phyloP scores from a whole-genome alignment of 73 alveolate species.

The Paramecium octaurelia region DNA sequence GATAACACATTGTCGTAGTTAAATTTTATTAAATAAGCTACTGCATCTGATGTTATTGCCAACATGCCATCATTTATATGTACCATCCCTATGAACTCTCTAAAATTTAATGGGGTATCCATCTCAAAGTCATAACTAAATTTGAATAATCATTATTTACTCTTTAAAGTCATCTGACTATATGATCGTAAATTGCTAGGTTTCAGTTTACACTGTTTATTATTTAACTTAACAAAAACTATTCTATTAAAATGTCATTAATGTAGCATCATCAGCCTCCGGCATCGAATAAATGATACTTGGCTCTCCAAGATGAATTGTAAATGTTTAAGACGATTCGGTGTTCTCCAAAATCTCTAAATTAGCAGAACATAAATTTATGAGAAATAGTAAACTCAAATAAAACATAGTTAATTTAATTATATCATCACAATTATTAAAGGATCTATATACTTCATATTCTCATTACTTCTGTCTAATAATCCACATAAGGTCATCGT shows the following conservation, averaged over 20 bases:
- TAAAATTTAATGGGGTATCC: conserved; percentile 14
- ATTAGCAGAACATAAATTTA: neutral
- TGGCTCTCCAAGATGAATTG: neutral
- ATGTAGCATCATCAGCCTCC: neutral
- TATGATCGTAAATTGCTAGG: neutral
- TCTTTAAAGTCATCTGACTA: neutral
- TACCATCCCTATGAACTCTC: conserved; percentile 17
- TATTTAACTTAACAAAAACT: neutral
- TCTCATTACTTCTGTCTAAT: too few relatives aligned
- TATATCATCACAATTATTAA: neutral
- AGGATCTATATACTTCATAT: neutral
- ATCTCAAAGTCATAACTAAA: neutral
- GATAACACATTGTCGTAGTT: neutral
- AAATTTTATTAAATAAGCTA: neutral
- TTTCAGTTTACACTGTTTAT: neutral
- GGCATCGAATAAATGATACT: neutral
- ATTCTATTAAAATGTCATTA: neutral
- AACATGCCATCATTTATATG: conserved; percentile 29
- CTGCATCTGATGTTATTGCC: conserved; percentile 24
- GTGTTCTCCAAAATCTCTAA: neutral
- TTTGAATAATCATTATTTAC: neutral
- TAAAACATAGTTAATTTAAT: neutral
- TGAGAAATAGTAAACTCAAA: neutral
- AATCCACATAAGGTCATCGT: neutral
- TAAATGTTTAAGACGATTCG: neutral